Conservation (phyloP, 768 basidiomycete species). For the Mycena latifolia region DNA sequence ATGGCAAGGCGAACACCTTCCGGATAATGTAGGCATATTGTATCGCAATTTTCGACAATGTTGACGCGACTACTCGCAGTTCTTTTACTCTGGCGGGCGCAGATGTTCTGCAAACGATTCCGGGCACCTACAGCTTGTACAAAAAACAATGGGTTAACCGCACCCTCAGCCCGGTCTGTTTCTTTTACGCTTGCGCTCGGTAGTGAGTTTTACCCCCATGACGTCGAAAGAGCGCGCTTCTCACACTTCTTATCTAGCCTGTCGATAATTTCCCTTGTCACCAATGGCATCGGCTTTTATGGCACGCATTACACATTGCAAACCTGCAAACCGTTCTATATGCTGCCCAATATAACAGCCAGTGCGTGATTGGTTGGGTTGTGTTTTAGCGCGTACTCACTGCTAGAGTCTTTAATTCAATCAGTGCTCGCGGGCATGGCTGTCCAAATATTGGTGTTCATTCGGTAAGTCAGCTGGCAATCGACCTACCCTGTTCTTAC, state of each 20-base stretch:
- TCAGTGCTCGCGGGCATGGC: slow-evolving; percentile 37
- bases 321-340: slow-evolving; percentile 32
- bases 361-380: slow-evolving; percentile 10
- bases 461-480: slow-evolving; percentile 3
- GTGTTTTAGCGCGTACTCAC: background rate
- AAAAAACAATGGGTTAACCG: slow-evolving; percentile 23
- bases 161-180: slow-evolving; percentile 24
- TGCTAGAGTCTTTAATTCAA: too few relatives aligned
- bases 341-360: slow-evolving; percentile 36
- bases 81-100: slow-evolving; percentile 25
- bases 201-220: slow-evolving; percentile 22
- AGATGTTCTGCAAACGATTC: slow-evolving; percentile 32
- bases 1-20: slow-evolving; percentile 18
- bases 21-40: slow-evolving; percentile 17
- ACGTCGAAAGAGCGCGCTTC: too few relatives aligned
- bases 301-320: slow-evolving; percentile 12
- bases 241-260: background rate
- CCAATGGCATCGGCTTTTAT: slow-evolving; percentile 29
- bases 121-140: slow-evolving; percentile 23
- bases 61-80: slow-evolving; percentile 14
- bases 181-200: slow-evolving; percentile 30
- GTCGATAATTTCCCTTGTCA: background rate
- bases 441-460: slow-evolving; percentile 31
- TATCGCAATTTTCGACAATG: background rate
- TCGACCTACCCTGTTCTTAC: background rate